phyloP scores from a whole-genome alignment of 352 stramenopile species.

The Globisporangium solare region DNA sequence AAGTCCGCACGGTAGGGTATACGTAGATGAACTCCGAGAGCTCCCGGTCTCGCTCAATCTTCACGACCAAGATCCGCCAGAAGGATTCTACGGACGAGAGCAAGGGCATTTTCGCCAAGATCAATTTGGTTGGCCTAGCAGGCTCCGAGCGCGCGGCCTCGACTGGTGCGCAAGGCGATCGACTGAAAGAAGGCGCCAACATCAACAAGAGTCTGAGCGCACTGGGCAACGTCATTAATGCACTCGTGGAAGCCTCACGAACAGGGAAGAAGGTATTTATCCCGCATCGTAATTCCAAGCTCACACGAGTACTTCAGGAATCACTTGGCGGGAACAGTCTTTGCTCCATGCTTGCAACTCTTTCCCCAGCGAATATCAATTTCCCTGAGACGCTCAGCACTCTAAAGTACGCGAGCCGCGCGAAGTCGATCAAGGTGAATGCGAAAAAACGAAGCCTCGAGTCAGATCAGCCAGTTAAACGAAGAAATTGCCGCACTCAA shows the following conservation, averaged over 20 bases:
- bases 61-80: conserved; percentile 94
- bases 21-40: conserved; percentile 94
- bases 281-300: conserved; percentile 92
- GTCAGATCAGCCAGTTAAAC: conserved; percentile 88
- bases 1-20: conserved; percentile 67
- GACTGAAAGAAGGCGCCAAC: conserved; percentile 91
- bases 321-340: conserved; percentile 91
- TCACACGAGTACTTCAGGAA: conserved; percentile 92
- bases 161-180: conserved; percentile 86
- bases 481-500: conserved; percentile 87
- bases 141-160: conserved; percentile 89
- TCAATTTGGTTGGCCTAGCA: conserved; percentile 94
- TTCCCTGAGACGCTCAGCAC: conserved; percentile 94
- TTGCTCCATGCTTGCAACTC: conserved; percentile 95
- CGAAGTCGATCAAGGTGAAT: conserved; percentile 94
- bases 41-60: conserved; percentile 93
- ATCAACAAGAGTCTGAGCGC: conserved; percentile 94
- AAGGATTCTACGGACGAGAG: conserved; percentile 82
- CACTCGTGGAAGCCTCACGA: conserved; percentile 79
- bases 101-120: conserved; percentile 90
- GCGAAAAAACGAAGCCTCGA: conserved; percentile 90
- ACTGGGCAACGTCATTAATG: conserved; percentile 93
- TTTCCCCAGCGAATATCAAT: conserved; percentile 94
- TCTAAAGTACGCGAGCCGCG: conserved; percentile 93
- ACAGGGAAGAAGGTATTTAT: conserved; percentile 89